Evolutionary conservation across 495 filamentous ascomycete species (phyloP).

Genomic region (Lophiostoma macrostomum): DNA sequence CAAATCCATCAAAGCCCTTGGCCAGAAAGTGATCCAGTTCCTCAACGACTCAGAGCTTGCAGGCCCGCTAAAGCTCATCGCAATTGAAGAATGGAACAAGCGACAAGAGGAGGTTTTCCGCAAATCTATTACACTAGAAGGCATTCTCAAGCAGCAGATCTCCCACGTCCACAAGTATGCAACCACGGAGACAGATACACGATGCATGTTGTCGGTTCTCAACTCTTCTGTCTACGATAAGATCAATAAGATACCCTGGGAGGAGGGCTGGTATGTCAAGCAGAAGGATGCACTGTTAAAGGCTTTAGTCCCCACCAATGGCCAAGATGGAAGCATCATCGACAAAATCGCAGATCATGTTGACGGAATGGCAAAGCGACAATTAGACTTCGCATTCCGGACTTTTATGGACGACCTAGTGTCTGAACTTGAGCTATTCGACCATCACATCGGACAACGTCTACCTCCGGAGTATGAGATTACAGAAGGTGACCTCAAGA

Average conservation of each 20-base stretch:
- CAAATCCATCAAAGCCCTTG: background rate
- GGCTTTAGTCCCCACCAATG: background rate
- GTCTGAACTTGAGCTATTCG: background rate
- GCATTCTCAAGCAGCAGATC: background rate
- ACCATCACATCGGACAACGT: conserved; percentile 6
- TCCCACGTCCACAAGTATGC: background rate
- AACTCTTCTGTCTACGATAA: background rate
- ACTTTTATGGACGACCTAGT: background rate
- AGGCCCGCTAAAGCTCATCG: background rate
- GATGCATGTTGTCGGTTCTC: conserved; percentile 9
- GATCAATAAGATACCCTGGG: background rate
- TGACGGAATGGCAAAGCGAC: background rate
- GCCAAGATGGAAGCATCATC: background rate
- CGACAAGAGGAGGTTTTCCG: background rate
- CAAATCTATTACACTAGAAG: background rate
- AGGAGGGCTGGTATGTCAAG: background rate
- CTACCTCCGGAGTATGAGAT: conserved; percentile 1
- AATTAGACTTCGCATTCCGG: background rate
- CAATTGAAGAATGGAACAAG: conserved; percentile 9
- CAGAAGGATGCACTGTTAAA: background rate
- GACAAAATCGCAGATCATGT: background rate
- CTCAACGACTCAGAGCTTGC: background rate
- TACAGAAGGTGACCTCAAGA: background rate
- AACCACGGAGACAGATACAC: conserved; percentile 10
- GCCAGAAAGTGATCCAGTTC: background rate